These are phyloP conservation scores for Saccharomycopsis synnaedendra DNA, from an alignment of 805 yeast genomes.

Conservation along the genomic window DNA sequence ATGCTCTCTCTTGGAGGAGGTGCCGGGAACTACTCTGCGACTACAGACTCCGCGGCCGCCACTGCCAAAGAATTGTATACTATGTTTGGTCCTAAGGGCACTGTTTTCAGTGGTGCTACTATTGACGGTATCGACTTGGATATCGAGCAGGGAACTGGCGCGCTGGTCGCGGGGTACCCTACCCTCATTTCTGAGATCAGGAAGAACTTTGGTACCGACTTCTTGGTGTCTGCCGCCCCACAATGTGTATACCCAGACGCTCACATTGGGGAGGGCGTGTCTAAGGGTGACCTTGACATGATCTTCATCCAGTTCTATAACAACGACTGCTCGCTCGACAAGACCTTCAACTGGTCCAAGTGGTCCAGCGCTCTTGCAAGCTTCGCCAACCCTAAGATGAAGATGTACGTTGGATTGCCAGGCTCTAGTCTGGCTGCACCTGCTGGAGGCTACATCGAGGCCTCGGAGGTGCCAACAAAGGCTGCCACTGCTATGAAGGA, in stretches of 20 bases:
- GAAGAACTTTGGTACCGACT: slow-evolving; percentile 30
- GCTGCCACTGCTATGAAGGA: slow-evolving; percentile 9
- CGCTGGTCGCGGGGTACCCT: slow-evolving; percentile 32
- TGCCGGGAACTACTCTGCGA: neutral
- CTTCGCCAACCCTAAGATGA: slow-evolving; percentile 59
- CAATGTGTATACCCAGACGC: slow-evolving; percentile 56
- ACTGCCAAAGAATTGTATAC: slow-evolving; percentile 5
- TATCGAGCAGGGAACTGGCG: slow-evolving; percentile 39
- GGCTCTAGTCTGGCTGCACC: slow-evolving; percentile 29
- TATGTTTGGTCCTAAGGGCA: slow-evolving; percentile 6
- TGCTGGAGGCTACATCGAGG: slow-evolving; percentile 34
- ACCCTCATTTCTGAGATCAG: slow-evolving; percentile 28
- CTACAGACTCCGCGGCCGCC: neutral
- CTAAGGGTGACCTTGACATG: slow-evolving; percentile 33
- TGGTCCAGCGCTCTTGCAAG: slow-evolving; percentile 57
- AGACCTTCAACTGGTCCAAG: slow-evolving; percentile 52
- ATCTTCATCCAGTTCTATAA: slow-evolving; percentile 55
- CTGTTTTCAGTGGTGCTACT: slow-evolving; percentile 40
- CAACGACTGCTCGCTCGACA: slow-evolving; percentile 50
- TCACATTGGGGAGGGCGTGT: slow-evolving; percentile 23
- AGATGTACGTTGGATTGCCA: slow-evolving; percentile 44
- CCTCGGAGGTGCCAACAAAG: slow-evolving; percentile 24
- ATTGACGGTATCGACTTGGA: slow-evolving; percentile 71
- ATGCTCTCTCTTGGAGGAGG: slow-evolving; percentile 11
- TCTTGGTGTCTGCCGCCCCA: slow-evolving; percentile 54